Conservation (phyloP, 1,284 basidiomycete genomes). For the Bjerkandera adusta region DNA sequence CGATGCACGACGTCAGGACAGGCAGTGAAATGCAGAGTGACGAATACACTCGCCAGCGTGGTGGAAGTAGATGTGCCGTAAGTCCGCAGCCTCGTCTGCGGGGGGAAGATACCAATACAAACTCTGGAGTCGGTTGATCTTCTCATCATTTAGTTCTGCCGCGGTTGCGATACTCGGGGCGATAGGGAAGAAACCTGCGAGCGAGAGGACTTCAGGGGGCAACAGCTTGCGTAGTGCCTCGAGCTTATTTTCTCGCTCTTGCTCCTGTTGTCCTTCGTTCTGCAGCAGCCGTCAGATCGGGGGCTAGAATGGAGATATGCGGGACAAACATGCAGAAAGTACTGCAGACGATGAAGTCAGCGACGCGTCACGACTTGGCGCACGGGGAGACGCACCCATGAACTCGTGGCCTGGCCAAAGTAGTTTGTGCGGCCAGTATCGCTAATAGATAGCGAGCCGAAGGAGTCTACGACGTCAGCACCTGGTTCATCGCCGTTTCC, state of each 20-base stretch:
- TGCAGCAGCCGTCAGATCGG: conserved; percentile 22
- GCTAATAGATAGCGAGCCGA: conserved; percentile 70
- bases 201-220: conserved; percentile 56
- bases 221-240: conserved; percentile 52
- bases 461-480: conserved; percentile 73
- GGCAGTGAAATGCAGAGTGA: not conserved
- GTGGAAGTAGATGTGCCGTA: conserved; percentile 63
- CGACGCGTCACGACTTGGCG: conserved; percentile 2
- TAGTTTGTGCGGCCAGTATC: conserved; percentile 69
- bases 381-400: conserved; percentile 52
- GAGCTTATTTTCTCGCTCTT: conserved; percentile 46
- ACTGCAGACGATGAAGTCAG: conserved; percentile 38
- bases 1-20: conserved; percentile 42
- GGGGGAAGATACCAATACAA: conserved; percentile 71
- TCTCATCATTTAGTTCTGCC: conserved; percentile 36
- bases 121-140: conserved; percentile 46
- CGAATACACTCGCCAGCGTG: conserved; percentile 40
- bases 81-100: conserved; percentile 51
- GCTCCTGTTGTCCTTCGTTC: conserved; percentile 61
- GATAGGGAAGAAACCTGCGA: conserved; percentile 65
- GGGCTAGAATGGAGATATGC: conserved; percentile 2
- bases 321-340: conserved; percentile 62
- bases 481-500: conserved; percentile 45
- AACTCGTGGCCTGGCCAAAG: conserved; percentile 72
- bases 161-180: conserved; percentile 44